phyloP scores from a whole-genome alignment of 805 yeast genomes.

The Wickerhamiella nectarea region DNA sequence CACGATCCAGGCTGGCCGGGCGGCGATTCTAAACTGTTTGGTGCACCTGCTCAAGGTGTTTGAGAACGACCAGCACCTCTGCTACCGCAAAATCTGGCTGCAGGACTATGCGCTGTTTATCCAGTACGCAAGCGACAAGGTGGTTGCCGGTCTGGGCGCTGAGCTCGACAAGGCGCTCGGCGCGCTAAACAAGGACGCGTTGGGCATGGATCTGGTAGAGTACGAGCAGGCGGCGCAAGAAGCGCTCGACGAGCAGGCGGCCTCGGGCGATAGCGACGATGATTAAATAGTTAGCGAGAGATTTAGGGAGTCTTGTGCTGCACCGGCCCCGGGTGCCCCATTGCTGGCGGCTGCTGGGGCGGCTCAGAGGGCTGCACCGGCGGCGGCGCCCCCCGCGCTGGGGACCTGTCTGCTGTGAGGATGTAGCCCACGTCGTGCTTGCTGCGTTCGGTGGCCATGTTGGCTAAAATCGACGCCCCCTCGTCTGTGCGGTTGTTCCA shows the following conservation, averaged over 20 bases:
- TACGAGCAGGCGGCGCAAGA: slow-evolving; percentile 11
- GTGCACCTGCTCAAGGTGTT: slow-evolving; percentile 57
- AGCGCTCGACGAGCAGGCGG: slow-evolving; percentile 1
- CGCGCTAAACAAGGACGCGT: slow-evolving; percentile 5
- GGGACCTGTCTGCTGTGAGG: slow-evolving; percentile 6
- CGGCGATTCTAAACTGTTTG: slow-evolving; percentile 45
- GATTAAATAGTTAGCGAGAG: neutral
- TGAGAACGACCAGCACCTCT: slow-evolving; percentile 28
- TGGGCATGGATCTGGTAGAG: slow-evolving; percentile 11
- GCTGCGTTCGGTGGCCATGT: slow-evolving; percentile 17
- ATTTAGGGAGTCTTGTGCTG: neutral
- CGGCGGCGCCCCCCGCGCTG: neutral
- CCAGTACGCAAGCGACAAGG: slow-evolving; percentile 18
- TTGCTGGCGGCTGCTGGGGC: neutral
- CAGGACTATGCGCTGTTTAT: slow-evolving; percentile 21
- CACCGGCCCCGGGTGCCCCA: neutral
- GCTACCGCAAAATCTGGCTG: slow-evolving; percentile 18
- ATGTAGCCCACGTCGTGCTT: slow-evolving; percentile 11
- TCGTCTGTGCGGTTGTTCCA: slow-evolving; percentile 17
- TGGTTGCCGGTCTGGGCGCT: slow-evolving; percentile 11
- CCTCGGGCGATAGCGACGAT: slow-evolving; percentile 11
- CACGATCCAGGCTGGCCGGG: slow-evolving; percentile 53
- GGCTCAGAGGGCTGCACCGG: neutral
- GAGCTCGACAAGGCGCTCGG: slow-evolving; percentile 15
- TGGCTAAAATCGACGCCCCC: slow-evolving; percentile 20